phyloP scores from a whole-genome alignment of 2,329 filamentous ascomycete species.

The Xylaria sp. region DNA sequence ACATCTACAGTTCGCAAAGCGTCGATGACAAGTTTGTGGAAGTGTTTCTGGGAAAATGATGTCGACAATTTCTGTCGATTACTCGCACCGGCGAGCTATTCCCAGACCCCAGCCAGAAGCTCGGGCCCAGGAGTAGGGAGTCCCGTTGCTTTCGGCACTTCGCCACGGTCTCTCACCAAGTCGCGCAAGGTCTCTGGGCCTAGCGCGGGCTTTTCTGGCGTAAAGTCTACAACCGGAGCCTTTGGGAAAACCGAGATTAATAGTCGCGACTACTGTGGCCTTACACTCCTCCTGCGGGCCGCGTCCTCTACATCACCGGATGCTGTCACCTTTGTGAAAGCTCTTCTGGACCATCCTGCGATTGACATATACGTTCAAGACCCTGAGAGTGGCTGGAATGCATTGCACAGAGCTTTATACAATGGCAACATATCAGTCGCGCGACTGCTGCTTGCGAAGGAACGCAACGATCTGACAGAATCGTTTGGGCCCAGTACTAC shows the following conservation, averaged over 20 bases:
- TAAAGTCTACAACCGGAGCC: constrained; percentile 56
- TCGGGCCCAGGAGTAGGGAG: constrained; percentile 54
- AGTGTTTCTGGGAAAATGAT: constrained; percentile 96
- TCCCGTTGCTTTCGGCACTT: constrained; percentile 57
- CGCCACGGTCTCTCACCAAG: constrained; percentile 62
- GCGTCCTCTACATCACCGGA: constrained; percentile 77
- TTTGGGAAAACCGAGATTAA: constrained; percentile 78
- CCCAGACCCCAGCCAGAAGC: constrained; percentile 65
- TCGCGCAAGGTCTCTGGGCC: constrained; percentile 64
- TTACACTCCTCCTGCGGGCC: constrained; percentile 86
- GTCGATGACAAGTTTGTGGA: constrained; percentile 72
- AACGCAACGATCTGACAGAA: constrained; percentile 71
- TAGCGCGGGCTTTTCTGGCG: constrained; percentile 55
- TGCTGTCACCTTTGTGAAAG: constrained; percentile 78
- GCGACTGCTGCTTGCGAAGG: constrained; percentile 80
- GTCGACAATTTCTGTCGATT: constrained; percentile 93
- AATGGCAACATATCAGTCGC: constrained; percentile 89
- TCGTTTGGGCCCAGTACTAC: constrained; percentile 68
- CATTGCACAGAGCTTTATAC: constrained; percentile 90
- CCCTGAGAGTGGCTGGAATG: constrained; percentile 93
- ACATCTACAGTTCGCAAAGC: constrained; percentile 67
- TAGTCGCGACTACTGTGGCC: constrained; percentile 80
- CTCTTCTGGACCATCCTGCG: constrained; percentile 82
- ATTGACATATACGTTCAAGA: constrained; percentile 90
- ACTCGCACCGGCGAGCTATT: constrained; percentile 75